Conservation (phyloP, 2,329 filamentous ascomycete genomes). For the Bipolaris sorokiniana region DNA sequence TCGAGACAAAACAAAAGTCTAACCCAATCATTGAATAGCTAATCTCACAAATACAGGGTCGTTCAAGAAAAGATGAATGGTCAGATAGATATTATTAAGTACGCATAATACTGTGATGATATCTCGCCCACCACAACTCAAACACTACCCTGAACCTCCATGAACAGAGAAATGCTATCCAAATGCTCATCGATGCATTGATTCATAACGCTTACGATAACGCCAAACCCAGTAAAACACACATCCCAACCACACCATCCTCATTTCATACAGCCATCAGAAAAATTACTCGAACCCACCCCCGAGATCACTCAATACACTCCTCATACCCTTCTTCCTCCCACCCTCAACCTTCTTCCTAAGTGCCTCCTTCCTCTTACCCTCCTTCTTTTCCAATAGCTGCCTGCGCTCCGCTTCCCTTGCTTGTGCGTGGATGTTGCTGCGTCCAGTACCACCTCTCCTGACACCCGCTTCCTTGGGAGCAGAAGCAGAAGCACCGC, state of each 20-base stretch:
- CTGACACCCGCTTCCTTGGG: constrained; percentile 47
- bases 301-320: constrained; percentile 41
- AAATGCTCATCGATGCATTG: not conserved
- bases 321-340: constrained; percentile 37
- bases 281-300: constrained; percentile 46
- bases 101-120: too few relatives aligned
- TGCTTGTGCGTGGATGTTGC: constrained; percentile 65
- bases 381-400: constrained; percentile 59
- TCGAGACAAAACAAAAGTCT: too few relatives aligned
- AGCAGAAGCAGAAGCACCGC: constrained; percentile 3
- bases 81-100: too few relatives aligned
- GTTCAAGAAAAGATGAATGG: too few relatives aligned
- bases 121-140: too few relatives aligned
- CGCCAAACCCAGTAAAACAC: not conserved
- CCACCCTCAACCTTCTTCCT: constrained; percentile 50
- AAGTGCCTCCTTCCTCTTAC: constrained; percentile 57
- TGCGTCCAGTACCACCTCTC: constrained; percentile 63
- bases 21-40: too few relatives aligned
- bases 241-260: not conserved
- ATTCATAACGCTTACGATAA: not conserved
- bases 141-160: not conserved
- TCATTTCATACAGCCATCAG: not conserved
- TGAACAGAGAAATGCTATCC: not conserved
- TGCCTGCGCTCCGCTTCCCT: constrained; percentile 62
- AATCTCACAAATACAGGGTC: too few relatives aligned